Base-by-base conservation (phyloP, 2,329 filamentous ascomycete genomes). In the Neofusicoccum cordaticola region DNA sequence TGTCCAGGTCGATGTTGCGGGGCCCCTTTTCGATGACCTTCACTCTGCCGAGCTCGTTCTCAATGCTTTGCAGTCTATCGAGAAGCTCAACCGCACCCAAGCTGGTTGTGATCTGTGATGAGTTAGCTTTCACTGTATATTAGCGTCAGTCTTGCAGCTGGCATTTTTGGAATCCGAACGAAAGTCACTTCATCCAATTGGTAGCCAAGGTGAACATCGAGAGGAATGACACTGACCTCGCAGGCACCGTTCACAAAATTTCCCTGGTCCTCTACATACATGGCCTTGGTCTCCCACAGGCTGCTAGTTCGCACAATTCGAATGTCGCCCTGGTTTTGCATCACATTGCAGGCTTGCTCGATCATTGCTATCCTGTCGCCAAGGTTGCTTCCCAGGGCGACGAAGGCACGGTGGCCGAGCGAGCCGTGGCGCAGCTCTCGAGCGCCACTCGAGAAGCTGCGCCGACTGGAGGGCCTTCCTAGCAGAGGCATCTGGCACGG, bases 11-110 rank as follows among this genome's bases (percentile, higher is more conserved):
- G 67, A 99, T 97, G 73, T 93, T 96, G 34, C 95, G 86, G 1
- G 95, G 95, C 0, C 95, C 95, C 75, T 99, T 99, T 72, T 97
- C 92, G 47, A 98, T 86, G 48, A 92, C 71, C 77, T 97, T 97
- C 67, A 87, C 85, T 64, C 95, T 86, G 0, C 93, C 93, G 73
- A 97, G 85, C 0, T 81, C 81, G 53, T 85, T 87, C 75, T 99
- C 95, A 70, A 99, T 94, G 37, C 85, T 84, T 74, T 99, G 94
- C 1, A 99, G 85, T 66, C 86, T 81, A 73, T 96, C 88, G 31
- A 99, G 81, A 17, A 99, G 84, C 48, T 87, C 84, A 48, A 94
- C 79, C 0, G 95, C 93, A 17, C 85, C 83, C 11, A 97, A 79
- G 2, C 82, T 84, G 4, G 95, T 98, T 78, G 92, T 89, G 57